These are phyloP conservation scores for Pholiota adiposa DNA, from an alignment of 1,284 basidiomycete species.

Conservation along the genomic window DNA sequence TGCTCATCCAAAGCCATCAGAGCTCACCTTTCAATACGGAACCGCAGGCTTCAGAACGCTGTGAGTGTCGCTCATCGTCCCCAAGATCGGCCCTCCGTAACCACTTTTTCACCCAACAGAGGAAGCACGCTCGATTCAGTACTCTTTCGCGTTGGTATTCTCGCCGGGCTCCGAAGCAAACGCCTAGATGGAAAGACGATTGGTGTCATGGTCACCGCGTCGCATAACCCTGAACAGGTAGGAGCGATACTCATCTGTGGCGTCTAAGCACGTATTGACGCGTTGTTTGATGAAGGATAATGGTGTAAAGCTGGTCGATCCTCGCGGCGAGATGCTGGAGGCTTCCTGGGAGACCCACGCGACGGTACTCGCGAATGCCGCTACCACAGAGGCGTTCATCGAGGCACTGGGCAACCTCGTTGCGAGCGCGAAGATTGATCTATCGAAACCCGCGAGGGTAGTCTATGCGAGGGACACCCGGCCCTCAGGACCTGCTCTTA, in stretches of 20 bases:
- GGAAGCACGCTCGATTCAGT: conserved; percentile 88
- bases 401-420: conserved; percentile 70
- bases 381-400: conserved; percentile 75
- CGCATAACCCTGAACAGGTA: conserved; percentile 96
- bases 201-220: conserved; percentile 99
- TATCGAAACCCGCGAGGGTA: conserved; percentile 79
- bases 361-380: conserved; percentile 88
- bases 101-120: conserved; percentile 43
- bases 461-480: conserved; percentile 95
- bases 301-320: conserved; percentile 97
- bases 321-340: conserved; percentile 99
- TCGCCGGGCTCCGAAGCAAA: conserved; percentile 92
- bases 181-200: conserved; percentile 89
- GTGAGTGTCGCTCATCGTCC: conserved; percentile 52
- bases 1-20: conserved; percentile 65
- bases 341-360: conserved; percentile 92
- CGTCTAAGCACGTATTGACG: conserved; percentile 10
- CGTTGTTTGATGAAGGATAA: conserved; percentile 74
- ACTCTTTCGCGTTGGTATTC: conserved; percentile 90
- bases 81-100: conserved; percentile 20
- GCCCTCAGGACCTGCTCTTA: conserved; percentile 85
- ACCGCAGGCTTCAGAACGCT: conserved; percentile 94
- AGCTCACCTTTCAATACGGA: conserved; percentile 83
- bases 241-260: conserved; percentile 26
- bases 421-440: conserved; percentile 74